Base-by-base conservation (phyloP, 371 early-diverging fungal genomes). In the Funneliformis caledonium region DNA sequence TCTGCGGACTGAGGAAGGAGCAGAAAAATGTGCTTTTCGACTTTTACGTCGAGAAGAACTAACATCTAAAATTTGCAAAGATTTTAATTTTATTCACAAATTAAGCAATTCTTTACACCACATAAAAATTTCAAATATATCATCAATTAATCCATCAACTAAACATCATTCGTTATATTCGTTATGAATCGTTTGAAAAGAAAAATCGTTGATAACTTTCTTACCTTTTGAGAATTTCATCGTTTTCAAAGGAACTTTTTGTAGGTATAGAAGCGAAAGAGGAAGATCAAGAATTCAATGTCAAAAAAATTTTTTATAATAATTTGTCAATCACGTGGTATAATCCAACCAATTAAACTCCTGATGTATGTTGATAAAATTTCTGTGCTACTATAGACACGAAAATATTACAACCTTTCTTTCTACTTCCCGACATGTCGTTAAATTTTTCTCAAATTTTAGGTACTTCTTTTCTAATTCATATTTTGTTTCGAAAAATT, bases 11-110 rank as follows among this genome's bases (percentile, higher is more conserved):
- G 90, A 89, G 83, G 98, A 97, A 83, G 99, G 95, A 84, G 99
- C 99, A 82, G 95, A 85, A 93, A 99, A 98, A 93, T 99, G 99
- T 86, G 99, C 98, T 94, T 96, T 96, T 88, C 98, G 93, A 90
- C 92, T 90, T 94, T 97, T 97, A 89, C 98, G 91, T 90, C 95
- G 91, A 85, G 96, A 96, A 84, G 97, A 97, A 86, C 95, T 94
- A 84, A 97, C 97, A 90, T 94, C 96, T 90, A 86, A 43, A 83
- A 61, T 72, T 50, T n/a, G 73, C 7, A 47, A 74, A n/a, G 11
- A 11, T 43, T 43, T 69, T n/a, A 2, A 2, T 37, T 37, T 37
- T 37, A 37, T 37, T 37, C 3, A 37, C 1, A 1, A 4, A 56
- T 2, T 14, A 56, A 56, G 56, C 19, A 14, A 56, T 14, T 56